A percentile compares a stretch with the other conserved stretches of the same genome.
phyloP scores from a whole-genome alignment of 2,329 filamentous ascomycete species.

The Diplodia sapinea region DNA sequence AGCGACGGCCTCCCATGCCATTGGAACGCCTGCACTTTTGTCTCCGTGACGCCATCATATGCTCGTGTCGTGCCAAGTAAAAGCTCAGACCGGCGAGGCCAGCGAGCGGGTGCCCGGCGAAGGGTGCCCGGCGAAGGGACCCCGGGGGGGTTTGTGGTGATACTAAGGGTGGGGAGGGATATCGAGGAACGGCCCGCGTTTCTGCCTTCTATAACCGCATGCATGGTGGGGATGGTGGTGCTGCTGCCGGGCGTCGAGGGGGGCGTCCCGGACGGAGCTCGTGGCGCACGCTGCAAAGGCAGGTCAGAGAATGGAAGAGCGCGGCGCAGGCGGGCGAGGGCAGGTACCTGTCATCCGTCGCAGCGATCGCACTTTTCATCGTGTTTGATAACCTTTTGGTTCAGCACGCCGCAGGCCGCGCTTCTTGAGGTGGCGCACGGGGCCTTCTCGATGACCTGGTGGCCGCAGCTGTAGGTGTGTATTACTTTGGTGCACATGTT shows the following conservation, averaged over 20 bases:
- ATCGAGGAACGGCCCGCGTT: constrained; percentile 38
- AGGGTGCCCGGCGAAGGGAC: constrained; percentile 5
- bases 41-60: constrained; percentile 51
- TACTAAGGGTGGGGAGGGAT: constrained; percentile 34
- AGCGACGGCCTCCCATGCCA: constrained; percentile 43
- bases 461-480: constrained; percentile 56
- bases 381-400: constrained; percentile 54
- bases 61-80: constrained; percentile 42
- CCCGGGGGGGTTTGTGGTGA: background rate
- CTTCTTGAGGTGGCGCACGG: constrained; percentile 55
- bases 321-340: constrained; percentile 34
- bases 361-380: constrained; percentile 56
- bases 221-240: background rate
- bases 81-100: constrained; percentile 25
- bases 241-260: constrained; percentile 8
- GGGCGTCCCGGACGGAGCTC: constrained; percentile 37
- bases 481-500: constrained; percentile 56
- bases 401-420: constrained; percentile 49
- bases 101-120: constrained; percentile 12
- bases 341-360: constrained; percentile 48
- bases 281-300: constrained; percentile 36
- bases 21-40: constrained; percentile 48
- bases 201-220: constrained; percentile 36
- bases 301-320: constrained; percentile 1
- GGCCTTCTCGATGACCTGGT: constrained; percentile 51